Conservation (phyloP, 805 yeast species). For the Pichia nakasei region DNA sequence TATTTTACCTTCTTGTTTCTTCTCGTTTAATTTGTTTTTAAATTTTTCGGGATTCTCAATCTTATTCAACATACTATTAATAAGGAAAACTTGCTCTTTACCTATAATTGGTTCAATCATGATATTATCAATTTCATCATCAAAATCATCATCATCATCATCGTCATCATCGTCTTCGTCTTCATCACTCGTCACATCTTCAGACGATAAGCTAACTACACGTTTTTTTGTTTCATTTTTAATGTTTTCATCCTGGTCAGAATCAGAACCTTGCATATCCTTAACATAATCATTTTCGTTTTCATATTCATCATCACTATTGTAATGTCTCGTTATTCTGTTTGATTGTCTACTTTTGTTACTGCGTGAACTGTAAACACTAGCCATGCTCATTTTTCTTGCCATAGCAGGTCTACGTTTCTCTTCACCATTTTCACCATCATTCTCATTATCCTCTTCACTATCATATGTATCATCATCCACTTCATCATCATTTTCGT, state of each 20-base stretch:
- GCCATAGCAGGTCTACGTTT: neutral
- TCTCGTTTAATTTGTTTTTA: constrained; percentile 20
- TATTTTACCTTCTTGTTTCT: constrained; percentile 15
- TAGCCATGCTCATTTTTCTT: constrained; percentile 1
- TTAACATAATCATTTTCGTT: constrained; percentile 8
- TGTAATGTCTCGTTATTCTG: constrained; percentile 4
- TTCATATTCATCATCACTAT: constrained; percentile 12
- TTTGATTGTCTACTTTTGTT: constrained; percentile 5
- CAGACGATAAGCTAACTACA: constrained; percentile 6
- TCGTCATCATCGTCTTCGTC: constrained; percentile 22
- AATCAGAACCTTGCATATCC: constrained; percentile 3
- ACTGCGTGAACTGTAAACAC: constrained; percentile 5
- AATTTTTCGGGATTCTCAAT: constrained; percentile 34
- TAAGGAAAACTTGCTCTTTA: constrained; percentile 38
- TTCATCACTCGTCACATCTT: constrained; percentile 11
- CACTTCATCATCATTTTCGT: constrained; percentile 10
- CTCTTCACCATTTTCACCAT: neutral
- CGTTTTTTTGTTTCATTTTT: constrained; percentile 2
- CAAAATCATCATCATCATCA: constrained; percentile 27
- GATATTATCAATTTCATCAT: constrained; percentile 31
- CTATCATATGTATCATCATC: neutral
- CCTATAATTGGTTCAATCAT: constrained; percentile 42
- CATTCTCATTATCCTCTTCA: neutral
- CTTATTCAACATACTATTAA: constrained; percentile 38
- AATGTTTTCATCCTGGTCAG: neutral